Base-by-base conservation (phyloP, 208 protist genomes). In the Acanthamoeba divionensis region DNA sequence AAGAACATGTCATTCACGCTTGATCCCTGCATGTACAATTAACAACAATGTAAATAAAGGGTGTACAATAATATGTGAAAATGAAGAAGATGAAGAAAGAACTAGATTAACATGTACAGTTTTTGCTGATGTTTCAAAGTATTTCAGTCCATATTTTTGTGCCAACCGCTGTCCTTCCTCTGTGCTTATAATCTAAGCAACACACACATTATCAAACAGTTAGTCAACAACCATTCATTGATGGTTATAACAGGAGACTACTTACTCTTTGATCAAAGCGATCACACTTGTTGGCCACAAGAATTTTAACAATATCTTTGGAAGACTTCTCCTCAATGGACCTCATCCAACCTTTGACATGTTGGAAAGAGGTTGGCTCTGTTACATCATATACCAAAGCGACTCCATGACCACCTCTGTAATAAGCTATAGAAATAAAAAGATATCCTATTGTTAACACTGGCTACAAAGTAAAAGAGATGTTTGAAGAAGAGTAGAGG, bases 381-480 rank as follows among this genome's bases (percentile, higher is more conserved):
- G 96, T 97, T 8, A 97, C 95, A 75, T 97, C 97, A 91, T 98
- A 98, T 24, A 97, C 95, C 1, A 98, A 85, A 3, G 98, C 65
- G 57, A 98, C 97, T 62, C 97, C 97, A 96, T 97, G 97, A n/a
- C 96, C 97, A 45, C 97, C 97, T 44, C 97, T 80, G 91, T 98
- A 98, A 88, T 98, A 98, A 0, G 96, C 95, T 60, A n/a, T n/a
- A 60, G n/a, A 60, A n/a, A n/a, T 18, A n/a, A n/a, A 60, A 60
- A 60, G 52, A 24, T n/a, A 60, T n/a, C n/a, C 18, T 24, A n/a
- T 60, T 60, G n/a, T n/a, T n/a, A n/a, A n/a, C n/a, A n/a, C n/a
- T n/a, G n/a, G n/a, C n/a, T n/a, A n/a, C n/a, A n/a, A n/a, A n/a
- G n/a, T 60, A 60, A 60, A 60, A 60, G 52, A 60, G 52, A 60